A percentile compares a stretch with the other conserved stretches of the same genome.
phyloP scores from a whole-genome alignment of 495 filamentous ascomycete species.

The Tuber melanosporum region DNA sequence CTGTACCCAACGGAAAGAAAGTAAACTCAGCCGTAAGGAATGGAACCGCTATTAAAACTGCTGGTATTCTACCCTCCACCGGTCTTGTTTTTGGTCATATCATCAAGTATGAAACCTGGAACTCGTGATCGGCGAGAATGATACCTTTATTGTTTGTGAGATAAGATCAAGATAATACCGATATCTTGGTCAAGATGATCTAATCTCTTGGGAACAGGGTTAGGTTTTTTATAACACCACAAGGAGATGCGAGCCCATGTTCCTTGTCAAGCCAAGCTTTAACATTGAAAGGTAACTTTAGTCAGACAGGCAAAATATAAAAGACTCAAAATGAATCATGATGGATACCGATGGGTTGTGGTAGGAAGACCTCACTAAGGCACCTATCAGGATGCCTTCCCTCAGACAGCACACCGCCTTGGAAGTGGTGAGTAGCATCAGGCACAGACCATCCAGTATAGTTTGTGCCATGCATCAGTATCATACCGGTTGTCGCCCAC shows the following conservation, averaged over 20 bases:
- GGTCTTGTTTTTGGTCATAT: too few relatives aligned
- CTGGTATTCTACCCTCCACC: too few relatives aligned
- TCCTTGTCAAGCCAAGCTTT: neutral
- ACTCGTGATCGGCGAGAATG: too few relatives aligned
- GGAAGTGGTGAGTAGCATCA: neutral
- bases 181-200: neutral
- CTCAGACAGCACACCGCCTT: neutral
- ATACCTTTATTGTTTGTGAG: neutral
- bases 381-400: neutral
- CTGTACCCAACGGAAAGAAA: too few relatives aligned
- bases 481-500: neutral
- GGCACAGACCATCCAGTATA: neutral
- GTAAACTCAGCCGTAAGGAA: too few relatives aligned
- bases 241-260: neutral
- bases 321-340: neutral
- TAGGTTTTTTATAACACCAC: neutral
- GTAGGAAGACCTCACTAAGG: neutral
- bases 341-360: neutral
- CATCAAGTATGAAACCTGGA: too few relatives aligned
- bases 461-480: neutral
- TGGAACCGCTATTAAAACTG: too few relatives aligned
- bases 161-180: neutral
- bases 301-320: neutral
- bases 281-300: neutral
- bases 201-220: neutral